A percentile compares a stretch with the other conserved stretches of the same genome.
phyloP scores from a whole-genome alignment of 169 alveolate genomes.

The Plasmodium cynomolgi region DNA sequence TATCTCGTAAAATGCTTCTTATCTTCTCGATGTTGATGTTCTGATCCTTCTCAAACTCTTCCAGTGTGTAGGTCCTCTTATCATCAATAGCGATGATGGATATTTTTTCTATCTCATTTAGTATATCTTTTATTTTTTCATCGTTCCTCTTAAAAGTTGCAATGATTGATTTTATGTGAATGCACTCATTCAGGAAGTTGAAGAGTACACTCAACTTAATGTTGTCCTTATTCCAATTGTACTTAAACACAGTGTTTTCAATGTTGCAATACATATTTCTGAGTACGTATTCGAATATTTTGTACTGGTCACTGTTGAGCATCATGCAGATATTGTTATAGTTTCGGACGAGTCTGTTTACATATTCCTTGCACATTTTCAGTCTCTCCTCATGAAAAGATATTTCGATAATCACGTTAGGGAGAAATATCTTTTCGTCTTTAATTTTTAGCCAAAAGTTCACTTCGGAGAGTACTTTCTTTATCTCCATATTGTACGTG shows the following conservation, averaged over 20 bases:
- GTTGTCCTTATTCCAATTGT: conserved; percentile 72
- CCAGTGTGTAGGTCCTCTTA: conserved; percentile 64
- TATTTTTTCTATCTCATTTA: conserved; percentile 54
- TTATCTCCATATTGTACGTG: conserved; percentile 50
- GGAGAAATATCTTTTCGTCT: conserved; percentile 62
- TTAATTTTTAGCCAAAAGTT: conserved; percentile 63
- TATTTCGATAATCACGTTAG: conserved; percentile 67
- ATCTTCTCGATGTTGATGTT: conserved; percentile 50
- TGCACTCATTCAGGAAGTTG: conserved; percentile 55
- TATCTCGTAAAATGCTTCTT: conserved; percentile 58
- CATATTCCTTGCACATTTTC: conserved; percentile 68
- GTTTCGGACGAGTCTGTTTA: conserved; percentile 65
- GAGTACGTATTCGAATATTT: conserved; percentile 68
- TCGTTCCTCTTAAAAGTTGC: conserved; percentile 27
- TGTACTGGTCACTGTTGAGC: conserved; percentile 60
- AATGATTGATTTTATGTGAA: conserved; percentile 24
- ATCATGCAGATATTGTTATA: conserved; percentile 52
- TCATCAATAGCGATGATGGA: conserved; percentile 57
- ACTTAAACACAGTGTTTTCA: conserved; percentile 64
- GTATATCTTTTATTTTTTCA: conserved; percentile 56
- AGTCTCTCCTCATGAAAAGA: conserved; percentile 72
- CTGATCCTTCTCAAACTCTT: conserved; percentile 72
- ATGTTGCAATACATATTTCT: conserved; percentile 49
- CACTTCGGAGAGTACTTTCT: conserved; percentile 56
- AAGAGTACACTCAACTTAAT: conserved; percentile 47